Evolutionary conservation across 352 stramenopile genomes (phyloP).

Genomic region (Phytophthora europaea): DNA sequence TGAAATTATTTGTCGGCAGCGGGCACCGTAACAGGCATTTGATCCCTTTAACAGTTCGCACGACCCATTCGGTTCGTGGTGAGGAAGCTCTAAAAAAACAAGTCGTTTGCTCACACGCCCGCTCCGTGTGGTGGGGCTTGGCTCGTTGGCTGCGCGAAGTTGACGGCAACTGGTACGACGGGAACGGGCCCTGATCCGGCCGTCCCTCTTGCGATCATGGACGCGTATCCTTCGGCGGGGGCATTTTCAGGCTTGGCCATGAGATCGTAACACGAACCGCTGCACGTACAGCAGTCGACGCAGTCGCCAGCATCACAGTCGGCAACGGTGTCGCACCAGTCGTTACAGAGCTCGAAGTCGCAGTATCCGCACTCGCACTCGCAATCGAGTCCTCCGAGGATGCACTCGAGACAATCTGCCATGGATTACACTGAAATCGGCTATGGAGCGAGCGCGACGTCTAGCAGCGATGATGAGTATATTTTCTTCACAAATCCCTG

Average conservation of each 20-base stretch:
- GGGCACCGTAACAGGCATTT: no score
- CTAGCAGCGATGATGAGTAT: no score
- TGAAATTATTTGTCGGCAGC: no score
- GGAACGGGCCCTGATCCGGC: slow-evolving; percentile 1
- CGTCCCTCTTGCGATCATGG: slow-evolving; percentile 8
- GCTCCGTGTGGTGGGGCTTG: neutral
- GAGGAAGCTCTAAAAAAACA: no score
- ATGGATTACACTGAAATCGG: neutral
- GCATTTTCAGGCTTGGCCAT: slow-evolving; percentile 1
- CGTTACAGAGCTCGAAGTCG: slow-evolving; percentile 14
- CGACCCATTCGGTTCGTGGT: no score
- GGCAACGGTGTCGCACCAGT: slow-evolving; percentile 19
- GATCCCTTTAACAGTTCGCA: no score
- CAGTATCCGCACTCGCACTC: slow-evolving; percentile 16
- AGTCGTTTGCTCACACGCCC: neutral
- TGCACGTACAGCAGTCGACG: slow-evolving; percentile 18
- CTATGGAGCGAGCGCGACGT: no score
- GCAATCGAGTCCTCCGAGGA: slow-evolving; percentile 16
- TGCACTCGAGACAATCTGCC: slow-evolving; percentile 19
- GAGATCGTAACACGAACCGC: slow-evolving; percentile 10
- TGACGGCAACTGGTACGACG: slow-evolving; percentile 14
- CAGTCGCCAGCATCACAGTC: slow-evolving; percentile 27
- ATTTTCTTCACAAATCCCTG: no score
- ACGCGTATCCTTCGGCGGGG: slow-evolving; percentile 2
- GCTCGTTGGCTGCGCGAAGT: neutral